phyloP scores from a whole-genome alignment of 2,329 filamentous ascomycete species.

The Nothomitra cinnamomea region DNA sequence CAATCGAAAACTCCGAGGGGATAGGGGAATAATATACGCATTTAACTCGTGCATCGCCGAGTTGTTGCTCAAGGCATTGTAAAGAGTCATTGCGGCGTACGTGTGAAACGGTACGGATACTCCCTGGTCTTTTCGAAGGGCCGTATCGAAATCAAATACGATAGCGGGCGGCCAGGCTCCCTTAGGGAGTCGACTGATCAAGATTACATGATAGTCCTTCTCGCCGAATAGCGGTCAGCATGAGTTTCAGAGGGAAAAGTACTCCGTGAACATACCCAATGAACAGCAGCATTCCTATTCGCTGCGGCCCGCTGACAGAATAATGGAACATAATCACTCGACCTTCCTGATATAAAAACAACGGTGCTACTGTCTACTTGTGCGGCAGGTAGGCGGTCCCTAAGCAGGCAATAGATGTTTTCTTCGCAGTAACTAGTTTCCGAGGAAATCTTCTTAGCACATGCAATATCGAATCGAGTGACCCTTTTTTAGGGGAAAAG shows the following conservation, averaged over 20 bases:
- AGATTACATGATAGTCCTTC: background rate
- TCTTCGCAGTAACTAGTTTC: background rate
- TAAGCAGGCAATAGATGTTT: background rate
- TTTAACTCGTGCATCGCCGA: background rate
- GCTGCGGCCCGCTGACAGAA: background rate
- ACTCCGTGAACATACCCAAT: background rate
- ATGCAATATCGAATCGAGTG: background rate
- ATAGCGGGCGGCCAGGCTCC: background rate
- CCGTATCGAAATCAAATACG: background rate
- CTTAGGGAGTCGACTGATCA: background rate
- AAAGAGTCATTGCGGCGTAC: background rate
- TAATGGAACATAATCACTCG: background rate
- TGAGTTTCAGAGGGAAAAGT: background rate
- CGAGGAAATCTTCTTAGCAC: background rate
- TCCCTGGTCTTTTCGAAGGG: background rate
- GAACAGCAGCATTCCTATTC: background rate
- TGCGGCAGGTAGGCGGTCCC: background rate
- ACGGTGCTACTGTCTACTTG: background rate
- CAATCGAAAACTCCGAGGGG: background rate
- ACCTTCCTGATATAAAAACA: background rate
- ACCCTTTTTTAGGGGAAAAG: background rate
- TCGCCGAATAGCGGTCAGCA: background rate
- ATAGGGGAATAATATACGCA: background rate
- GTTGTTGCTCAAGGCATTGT: background rate
- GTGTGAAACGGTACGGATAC: background rate